Base-by-base conservation (phyloP, 306 rosid species). In the Mimosa bimucronata region DNA sequence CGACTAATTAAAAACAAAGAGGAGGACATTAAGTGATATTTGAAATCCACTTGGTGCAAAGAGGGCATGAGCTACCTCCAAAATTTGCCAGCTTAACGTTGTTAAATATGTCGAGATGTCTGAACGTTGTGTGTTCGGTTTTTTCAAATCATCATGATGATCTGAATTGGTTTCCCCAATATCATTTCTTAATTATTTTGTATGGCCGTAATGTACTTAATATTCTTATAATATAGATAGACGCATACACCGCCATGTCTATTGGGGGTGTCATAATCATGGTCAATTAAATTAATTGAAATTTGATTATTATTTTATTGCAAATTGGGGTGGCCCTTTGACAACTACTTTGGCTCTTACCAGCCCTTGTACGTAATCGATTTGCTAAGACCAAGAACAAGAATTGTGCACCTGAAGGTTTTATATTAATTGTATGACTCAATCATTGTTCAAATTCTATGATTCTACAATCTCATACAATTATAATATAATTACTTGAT, bases 81-180 rank as follows among this genome's bases (percentile, higher is more conserved):
- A 34, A 57, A 80, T 41, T 53, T 67, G 77, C 66, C 71, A 57
- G 71, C 64, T 68, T 58, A 75, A 75, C 76, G 62, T 53, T 53
- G 61, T 66, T 81, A 55, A 53, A 48, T 6, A 75, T 57, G 66
- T 29, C 31, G 40, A 76, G 2, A 34, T 67, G 58, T 74, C 73
- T 58, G 66, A 77, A 14, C 81, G 26, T 3, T 25, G 28, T 77
- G 74, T 34, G 53, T 53, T 61, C 64, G 45, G 44, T 48, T 41
- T 15, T n/a, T 34, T 34, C 71, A 34, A 18, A 55, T 55, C 77
- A 41, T 28, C 77, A 41, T 28, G 53, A 68, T 70, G 21, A 19
- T 55, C 44, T 70, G 34, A 55, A 23, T 5, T 69, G 30, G 13
- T 68, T 68, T 11, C 15, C 46, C 29, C 71, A 55, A 58, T 55